Base-by-base conservation (phyloP, 225 moss, liverwort and hornwort species). In the Marchantia paleacea region DNA sequence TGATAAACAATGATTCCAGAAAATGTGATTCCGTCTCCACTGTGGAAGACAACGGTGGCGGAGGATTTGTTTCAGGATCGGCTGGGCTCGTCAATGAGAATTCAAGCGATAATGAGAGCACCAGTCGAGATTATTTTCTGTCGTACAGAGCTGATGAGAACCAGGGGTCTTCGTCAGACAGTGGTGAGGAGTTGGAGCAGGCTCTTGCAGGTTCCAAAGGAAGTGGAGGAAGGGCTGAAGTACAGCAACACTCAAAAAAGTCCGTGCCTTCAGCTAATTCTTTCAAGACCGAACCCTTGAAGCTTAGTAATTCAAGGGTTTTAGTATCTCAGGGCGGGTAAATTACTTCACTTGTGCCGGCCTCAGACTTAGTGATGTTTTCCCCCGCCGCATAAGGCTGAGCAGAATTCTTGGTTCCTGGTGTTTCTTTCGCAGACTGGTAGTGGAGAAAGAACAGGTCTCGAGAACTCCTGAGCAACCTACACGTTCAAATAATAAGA, bases 331-430 rank as follows among this genome's bases (percentile, higher is more conserved):
- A 39, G 39, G 77, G 62, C 18, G 39, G 77, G 77, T 77, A 77
- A 48, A 61, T 47, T 24, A 16, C 47, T 58, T 39, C 47, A 62
- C 77, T 62, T 28, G 48, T 47, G 22, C 63, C 39, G 8, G 3
- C n/a, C 22, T 19, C 24, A 49, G 13, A 48, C 10, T 1, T 7
- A 29, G 54, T 52, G 29, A 10, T 62, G 4, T 4, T 48, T 60
- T 10, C 22, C 49, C 58, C 52, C 20, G 76, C 77, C 0, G 64
- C 16, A 66, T 64, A 55, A 54, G 58, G 52, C 48, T 69, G 24
- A 69, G 30, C 57, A 12, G 79, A 79, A 83, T 74, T 78, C 58
- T 55, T 81, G 75, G 58, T 70, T 79, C 81, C 39, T 79, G 62
- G 52, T 78, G 49, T 79, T 50, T 79, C 58, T 10, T 52, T 82